Conservation (phyloP, 306 rosid species). For the Arachis stenosperma region DNA sequence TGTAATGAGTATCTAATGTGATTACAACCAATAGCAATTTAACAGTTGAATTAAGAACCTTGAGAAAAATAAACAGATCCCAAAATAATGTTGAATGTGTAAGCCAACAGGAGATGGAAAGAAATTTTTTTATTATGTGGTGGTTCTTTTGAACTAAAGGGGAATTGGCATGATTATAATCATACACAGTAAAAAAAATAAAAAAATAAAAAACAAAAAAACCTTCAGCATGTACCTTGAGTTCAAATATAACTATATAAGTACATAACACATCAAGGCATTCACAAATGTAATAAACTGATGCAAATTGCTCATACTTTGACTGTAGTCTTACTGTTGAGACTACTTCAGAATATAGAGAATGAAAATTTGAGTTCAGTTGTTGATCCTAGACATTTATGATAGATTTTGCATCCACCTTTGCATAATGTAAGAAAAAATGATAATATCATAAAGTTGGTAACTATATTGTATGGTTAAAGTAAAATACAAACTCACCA, state of each 20-base stretch:
- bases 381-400: slow-evolving; percentile 41
- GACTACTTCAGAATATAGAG: slow-evolving; percentile 41
- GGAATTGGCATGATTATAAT: slow-evolving; percentile 21
- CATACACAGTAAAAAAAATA: slow-evolving; percentile 1
- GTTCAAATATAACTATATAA: background rate
- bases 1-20: background rate
- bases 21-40: background rate
- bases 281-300: slow-evolving; percentile 4
- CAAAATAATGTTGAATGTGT: slow-evolving; percentile 12
- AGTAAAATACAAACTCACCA: slow-evolving; percentile 53
- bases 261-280: slow-evolving; percentile 17
- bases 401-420: slow-evolving; percentile 40
- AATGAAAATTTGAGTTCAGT: slow-evolving; percentile 35
- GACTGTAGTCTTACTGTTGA: slow-evolving; percentile 44
- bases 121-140: slow-evolving; percentile 13
- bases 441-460: slow-evolving; percentile 15
- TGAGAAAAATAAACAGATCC: background rate
- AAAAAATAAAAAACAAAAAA: background rate
- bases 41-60: background rate
- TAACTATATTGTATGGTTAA: slow-evolving; percentile 17
- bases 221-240: background rate
- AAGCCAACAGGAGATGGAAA: background rate
- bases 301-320: slow-evolving; percentile 3
- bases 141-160: slow-evolving; percentile 12
- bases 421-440: slow-evolving; percentile 43